A percentile compares a stretch with the other conserved stretches of the same genome.
phyloP scores from a whole-genome alignment of 2,329 filamentous ascomycete genomes.

The Verticillium nonalfalfae region DNA sequence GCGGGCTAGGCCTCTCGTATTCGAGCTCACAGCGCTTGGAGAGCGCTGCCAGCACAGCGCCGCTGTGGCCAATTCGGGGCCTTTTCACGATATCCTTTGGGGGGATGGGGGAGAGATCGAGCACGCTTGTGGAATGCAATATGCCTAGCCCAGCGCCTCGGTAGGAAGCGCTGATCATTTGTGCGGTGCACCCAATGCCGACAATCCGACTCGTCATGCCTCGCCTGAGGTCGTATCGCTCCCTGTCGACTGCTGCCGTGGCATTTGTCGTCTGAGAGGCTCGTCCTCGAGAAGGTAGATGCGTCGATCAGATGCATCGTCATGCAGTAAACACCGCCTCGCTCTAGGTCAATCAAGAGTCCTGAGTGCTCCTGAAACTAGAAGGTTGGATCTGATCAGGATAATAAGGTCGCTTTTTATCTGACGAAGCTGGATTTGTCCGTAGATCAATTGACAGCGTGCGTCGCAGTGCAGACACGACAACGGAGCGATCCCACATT shows the following conservation, averaged over 20 bases:
- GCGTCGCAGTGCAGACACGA: too few relatives aligned
- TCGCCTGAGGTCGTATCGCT: background rate
- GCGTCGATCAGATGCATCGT: background rate
- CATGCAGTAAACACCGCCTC: background rate
- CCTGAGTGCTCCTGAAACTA: too few relatives aligned
- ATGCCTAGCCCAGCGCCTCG: background rate
- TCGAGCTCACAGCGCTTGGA: background rate
- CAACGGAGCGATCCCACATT: too few relatives aligned
- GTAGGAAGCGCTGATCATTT: background rate
- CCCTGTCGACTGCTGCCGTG: background rate
- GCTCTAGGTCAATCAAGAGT: background rate
- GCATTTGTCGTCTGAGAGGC: too few relatives aligned
- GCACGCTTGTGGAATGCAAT: background rate
- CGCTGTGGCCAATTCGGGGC: background rate
- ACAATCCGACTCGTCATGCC: background rate
- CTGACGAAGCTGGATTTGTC: background rate
- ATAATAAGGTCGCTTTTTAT: background rate
- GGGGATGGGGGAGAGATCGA: background rate
- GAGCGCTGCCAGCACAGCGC: background rate
- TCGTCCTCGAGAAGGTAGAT: too few relatives aligned
- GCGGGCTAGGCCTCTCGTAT: background rate
- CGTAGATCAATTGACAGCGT: background rate
- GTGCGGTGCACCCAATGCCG: background rate
- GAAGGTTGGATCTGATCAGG: too few relatives aligned
- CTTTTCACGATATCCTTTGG: background rate